Percentiles rank a stretch among this genome's conserved stretches.
These are phyloP conservation scores for Friedmanniomyces simplex DNA, from an alignment of 495 filamentous ascomycete genomes.

Conservation along the genomic window DNA sequence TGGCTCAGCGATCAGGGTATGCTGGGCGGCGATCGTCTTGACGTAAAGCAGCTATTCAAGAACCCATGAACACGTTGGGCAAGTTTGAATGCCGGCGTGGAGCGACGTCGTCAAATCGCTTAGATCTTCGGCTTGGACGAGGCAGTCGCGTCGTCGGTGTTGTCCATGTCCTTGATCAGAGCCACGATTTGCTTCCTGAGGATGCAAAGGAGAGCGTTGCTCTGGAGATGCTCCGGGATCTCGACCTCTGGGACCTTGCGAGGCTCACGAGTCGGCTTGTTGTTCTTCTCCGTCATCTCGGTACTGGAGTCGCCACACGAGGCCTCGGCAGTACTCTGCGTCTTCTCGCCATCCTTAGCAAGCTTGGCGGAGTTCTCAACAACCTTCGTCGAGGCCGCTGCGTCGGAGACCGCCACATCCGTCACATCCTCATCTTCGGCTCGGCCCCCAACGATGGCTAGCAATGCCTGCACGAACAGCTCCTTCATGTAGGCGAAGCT, in stretches of 20 bases:
- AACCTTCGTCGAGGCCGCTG: not conserved
- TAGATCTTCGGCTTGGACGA: not conserved
- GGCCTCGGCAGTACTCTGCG: not conserved
- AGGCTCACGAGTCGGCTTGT: not conserved
- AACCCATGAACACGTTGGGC: too few species aligned
- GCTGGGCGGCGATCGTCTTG: not conserved
- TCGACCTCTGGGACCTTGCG: constrained; percentile 15
- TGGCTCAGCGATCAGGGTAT: constrained; percentile 12
- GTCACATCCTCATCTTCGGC: constrained; percentile 16
- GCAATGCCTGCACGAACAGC: constrained; percentile 23
- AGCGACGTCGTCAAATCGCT: too few species aligned
- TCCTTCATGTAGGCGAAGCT: constrained; percentile 26
- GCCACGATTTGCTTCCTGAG: constrained; percentile 22
- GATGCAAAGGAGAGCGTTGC: constrained; percentile 21
- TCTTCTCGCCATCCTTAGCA: not conserved
- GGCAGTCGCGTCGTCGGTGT: constrained; percentile 9
- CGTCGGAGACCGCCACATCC: constrained; percentile 2
- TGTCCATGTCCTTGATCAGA: constrained; percentile 28
- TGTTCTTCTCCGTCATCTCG: constrained; percentile 8
- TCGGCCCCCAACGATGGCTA: constrained; percentile 18
- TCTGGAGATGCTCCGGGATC: constrained; percentile 22
- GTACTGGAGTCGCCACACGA: not conserved
- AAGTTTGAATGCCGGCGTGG: too few species aligned
- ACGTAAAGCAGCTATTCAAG: constrained; percentile 10
- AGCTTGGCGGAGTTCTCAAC: constrained; percentile 1